Conservation (phyloP, 1,284 basidiomycete genomes). For the Puccinia novopanici region DNA sequence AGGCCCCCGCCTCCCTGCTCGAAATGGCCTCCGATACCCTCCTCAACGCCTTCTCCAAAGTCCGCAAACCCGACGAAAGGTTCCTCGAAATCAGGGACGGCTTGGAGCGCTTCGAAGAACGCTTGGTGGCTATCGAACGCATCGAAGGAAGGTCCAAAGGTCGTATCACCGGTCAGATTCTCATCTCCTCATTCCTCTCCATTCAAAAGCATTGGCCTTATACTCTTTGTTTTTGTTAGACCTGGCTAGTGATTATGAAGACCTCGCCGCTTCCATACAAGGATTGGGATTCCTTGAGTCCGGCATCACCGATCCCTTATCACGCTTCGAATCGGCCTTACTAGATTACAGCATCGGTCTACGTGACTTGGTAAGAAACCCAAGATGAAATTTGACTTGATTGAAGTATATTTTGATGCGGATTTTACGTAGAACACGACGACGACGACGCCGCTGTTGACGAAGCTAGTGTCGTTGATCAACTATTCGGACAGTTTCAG, state of each 20-base stretch:
- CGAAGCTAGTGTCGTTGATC: constrained; percentile 82
- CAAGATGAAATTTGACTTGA: constrained; percentile 52
- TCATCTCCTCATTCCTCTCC: neutral
- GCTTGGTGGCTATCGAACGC: constrained; percentile 75
- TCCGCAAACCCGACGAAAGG: constrained; percentile 92
- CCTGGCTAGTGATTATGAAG: constrained; percentile 93
- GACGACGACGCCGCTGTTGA: constrained; percentile 69
- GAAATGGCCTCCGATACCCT: constrained; percentile 94
- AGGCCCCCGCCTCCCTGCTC: constrained; percentile 75
- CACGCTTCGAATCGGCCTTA: constrained; percentile 91
- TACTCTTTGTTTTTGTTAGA: constrained; percentile 65
- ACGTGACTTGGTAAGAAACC: constrained; percentile 64
- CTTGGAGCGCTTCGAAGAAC: constrained; percentile 93
- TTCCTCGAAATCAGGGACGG: constrained; percentile 87
- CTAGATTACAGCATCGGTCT: constrained; percentile 85
- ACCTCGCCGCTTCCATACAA: constrained; percentile 90
- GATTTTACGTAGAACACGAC: constrained; percentile 43
- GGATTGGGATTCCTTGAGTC: constrained; percentile 95
- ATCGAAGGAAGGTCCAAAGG: constrained; percentile 61
- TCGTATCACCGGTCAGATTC: constrained; percentile 50
- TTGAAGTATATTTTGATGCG: too few species aligned
- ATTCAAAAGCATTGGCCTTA: neutral
- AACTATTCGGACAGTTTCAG: constrained; percentile 86
- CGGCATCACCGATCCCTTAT: constrained; percentile 93
- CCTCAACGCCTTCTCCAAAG: constrained; percentile 88